Evolutionary conservation across 176 grass and related monocot species (phyloP).

Genomic region (Chloris gayana): DNA sequence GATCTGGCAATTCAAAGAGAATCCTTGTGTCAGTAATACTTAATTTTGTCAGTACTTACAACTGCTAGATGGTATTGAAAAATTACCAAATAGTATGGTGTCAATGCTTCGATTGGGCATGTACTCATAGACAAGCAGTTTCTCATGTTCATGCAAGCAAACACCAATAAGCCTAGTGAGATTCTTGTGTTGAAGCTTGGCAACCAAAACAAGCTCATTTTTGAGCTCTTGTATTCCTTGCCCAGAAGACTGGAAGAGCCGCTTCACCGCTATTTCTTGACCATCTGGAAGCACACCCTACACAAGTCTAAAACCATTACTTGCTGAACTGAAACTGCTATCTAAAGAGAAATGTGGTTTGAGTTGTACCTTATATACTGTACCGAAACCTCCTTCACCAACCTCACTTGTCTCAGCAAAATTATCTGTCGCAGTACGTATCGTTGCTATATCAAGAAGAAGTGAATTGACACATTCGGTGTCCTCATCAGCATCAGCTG

Average conservation of each 20-base stretch:
- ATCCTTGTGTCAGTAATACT: background rate
- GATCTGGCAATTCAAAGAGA: conserved; percentile 41
- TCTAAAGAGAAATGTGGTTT: background rate
- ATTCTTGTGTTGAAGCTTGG: conserved; percentile 57
- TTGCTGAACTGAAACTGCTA: conserved; percentile 5
- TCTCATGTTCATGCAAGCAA: conserved; percentile 49
- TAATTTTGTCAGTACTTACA: background rate
- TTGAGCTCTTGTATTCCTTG: conserved; percentile 51
- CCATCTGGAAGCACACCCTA: conserved; percentile 48
- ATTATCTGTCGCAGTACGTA: conserved; percentile 56
- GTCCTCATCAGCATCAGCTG: conserved; percentile 26
- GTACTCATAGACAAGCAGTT: conserved; percentile 53
- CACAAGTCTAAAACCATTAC: background rate
- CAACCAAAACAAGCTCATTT: conserved; percentile 53
- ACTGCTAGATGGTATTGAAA: background rate
- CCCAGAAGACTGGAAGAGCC: conserved; percentile 15
- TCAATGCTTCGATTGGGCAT: conserved; percentile 56
- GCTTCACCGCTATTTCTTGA: conserved; percentile 49
- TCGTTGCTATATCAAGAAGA: conserved; percentile 55
- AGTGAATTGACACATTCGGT: conserved; percentile 52
- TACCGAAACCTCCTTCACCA: conserved; percentile 79
- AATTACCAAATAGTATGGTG: conserved; percentile 42
- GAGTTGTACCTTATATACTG: conserved; percentile 72
- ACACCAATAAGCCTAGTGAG: conserved; percentile 50
- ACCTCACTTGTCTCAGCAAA: conserved; percentile 65